Evolutionary conservation across 352 stramenopile species (phyloP).

Genomic region (Elongisporangium prolatum): DNA sequence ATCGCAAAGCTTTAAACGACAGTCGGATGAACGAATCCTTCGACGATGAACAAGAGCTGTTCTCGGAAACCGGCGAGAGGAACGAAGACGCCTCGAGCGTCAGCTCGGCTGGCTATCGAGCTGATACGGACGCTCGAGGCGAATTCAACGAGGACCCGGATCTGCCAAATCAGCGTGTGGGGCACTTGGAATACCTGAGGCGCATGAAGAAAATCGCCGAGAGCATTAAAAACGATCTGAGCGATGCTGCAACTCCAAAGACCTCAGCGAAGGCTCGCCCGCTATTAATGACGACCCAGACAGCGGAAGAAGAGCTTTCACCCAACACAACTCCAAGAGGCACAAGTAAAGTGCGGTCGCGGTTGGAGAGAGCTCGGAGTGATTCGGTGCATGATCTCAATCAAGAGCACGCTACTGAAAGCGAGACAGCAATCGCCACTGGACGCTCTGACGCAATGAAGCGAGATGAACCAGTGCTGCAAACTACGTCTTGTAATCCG

Average conservation of each 20-base stretch:
- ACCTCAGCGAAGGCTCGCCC: slow-evolving; percentile 2
- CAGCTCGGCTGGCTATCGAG: slow-evolving; percentile 15
- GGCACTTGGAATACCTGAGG: slow-evolving; percentile 68
- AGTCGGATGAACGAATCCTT: slow-evolving; percentile 10
- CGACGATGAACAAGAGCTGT: neutral
- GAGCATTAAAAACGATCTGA: slow-evolving; percentile 57
- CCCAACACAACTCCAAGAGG: slow-evolving; percentile 16
- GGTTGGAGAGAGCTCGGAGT: slow-evolving; percentile 23
- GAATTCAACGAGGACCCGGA: slow-evolving; percentile 24
- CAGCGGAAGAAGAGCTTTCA: neutral
- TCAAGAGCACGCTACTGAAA: slow-evolving; percentile 4
- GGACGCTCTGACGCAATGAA: neutral
- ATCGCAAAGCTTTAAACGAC: slow-evolving; percentile 26
- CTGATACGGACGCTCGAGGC: slow-evolving; percentile 6
- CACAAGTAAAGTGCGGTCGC: slow-evolving; percentile 24
- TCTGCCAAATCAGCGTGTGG: slow-evolving; percentile 44
- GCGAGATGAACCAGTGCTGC: neutral
- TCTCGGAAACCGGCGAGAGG: neutral
- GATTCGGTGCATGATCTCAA: slow-evolving; percentile 16
- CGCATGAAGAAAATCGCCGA: slow-evolving; percentile 64
- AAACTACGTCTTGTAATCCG: too few species aligned
- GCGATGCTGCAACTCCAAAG: slow-evolving; percentile 7
- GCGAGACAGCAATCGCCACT: neutral
- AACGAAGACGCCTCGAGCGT: neutral
- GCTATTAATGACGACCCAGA: slow-evolving; percentile 2